Base-by-base conservation (phyloP, 305 asterid genomes). In the Rubia occidens region DNA sequence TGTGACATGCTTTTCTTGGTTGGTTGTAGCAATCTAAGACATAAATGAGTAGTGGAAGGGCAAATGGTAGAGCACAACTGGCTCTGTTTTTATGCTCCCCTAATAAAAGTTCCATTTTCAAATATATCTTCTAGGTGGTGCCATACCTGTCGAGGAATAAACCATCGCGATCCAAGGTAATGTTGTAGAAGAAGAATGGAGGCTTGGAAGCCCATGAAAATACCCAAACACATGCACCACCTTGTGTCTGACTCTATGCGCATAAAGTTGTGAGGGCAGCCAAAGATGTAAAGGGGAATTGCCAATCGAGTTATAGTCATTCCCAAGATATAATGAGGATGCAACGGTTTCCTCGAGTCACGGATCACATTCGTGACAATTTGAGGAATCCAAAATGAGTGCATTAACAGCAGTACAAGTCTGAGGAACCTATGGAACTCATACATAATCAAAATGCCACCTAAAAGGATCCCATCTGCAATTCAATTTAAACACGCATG, bases 371-470 rank as follows among this genome's bases (percentile, higher is more conserved):
- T 95, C 60, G 86, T 86, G 74, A 84, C 72, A 78, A 95, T 87
- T 85, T 95, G 99, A 5, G 97, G 98, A 61, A 95, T 82, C 99
- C 99, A 95, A 78, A 89, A 91, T 29, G 99, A 89, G 85, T 95
- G 94, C 55, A 91, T 81, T 20, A 95, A 86, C 78, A 95, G 88
- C 65, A 95, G 91, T 72, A 95, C 83, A 60, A 85, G 74, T 74
- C 86, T 85, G 73, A 91, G 71, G 71, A 78, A 95, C 83, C 75
- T 88, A 63, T 88, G 97, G 72, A 95, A 95, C 84, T 91, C 97
- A 17, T 95, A 91, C 95, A 89, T 86, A 59, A 95, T 71, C 74
- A 95, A 78, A 79, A 95, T 88, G 68, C 99, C 97, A 58, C 96
- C 91, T 76, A 95, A 80, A 63, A 95, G 96, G 79, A 89, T 86